Evolutionary conservation across 345 rosid genomes (phyloP).

Genomic region (Triadica sebifera): DNA sequence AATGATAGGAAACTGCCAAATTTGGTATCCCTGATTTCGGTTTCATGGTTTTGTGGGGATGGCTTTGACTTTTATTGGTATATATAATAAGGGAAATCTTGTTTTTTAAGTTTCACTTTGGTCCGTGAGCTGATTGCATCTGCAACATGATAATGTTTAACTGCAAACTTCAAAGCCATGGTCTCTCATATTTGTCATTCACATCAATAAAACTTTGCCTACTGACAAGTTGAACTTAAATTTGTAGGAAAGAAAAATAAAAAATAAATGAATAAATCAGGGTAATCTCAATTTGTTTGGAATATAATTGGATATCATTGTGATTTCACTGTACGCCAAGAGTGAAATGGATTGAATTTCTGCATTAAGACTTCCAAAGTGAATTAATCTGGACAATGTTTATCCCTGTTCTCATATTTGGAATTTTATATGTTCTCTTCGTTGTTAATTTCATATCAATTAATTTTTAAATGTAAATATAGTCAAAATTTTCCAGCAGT

Average conservation of each 20-base stretch:
- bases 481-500: too few relatives aligned
- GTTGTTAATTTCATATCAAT: too few relatives aligned
- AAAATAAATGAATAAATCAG: too few relatives aligned
- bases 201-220: not conserved
- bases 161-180: slow-evolving; percentile 18
- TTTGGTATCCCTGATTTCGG: slow-evolving; percentile 18
- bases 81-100: slow-evolving; percentile 22
- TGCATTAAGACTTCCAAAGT: too few relatives aligned
- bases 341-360: too few relatives aligned
- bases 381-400: too few relatives aligned
- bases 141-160: slow-evolving; percentile 12
- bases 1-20: slow-evolving; percentile 16
- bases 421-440: too few relatives aligned
- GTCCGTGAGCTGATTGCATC: slow-evolving; percentile 28
- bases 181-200: slow-evolving; percentile 6
- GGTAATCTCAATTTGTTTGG: too few relatives aligned
- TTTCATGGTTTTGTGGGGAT: slow-evolving; percentile 32
- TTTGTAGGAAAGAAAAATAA: too few relatives aligned
- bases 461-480: too few relatives aligned
- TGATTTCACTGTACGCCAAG: not conserved
- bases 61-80: slow-evolving; percentile 21
- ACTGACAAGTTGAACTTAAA: not conserved
- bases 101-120: slow-evolving; percentile 21
- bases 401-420: too few relatives aligned
- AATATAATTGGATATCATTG: not conserved